Evolutionary conservation across 495 filamentous ascomycete species (phyloP).

Genomic region (Xylaria intraflava): DNA sequence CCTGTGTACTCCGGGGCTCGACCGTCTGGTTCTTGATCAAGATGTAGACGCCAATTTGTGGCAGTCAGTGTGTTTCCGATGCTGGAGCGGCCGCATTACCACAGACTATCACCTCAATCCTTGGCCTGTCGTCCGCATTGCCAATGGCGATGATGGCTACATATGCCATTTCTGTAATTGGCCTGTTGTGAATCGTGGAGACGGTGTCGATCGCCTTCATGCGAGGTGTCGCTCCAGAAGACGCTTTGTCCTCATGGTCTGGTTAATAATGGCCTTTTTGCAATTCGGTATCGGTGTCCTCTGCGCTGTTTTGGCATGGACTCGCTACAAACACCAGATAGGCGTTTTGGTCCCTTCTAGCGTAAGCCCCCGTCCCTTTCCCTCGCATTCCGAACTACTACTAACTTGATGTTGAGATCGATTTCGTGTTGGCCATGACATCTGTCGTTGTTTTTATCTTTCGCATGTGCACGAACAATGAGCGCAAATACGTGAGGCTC

Average conservation of each 20-base stretch:
- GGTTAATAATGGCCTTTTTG: slow-evolving; percentile 26
- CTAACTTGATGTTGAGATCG: slow-evolving; percentile 17
- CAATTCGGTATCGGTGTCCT: slow-evolving; percentile 28
- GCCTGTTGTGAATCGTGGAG: slow-evolving; percentile 21
- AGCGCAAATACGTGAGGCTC: slow-evolving; percentile 22
- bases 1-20: slow-evolving; percentile 23
- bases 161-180: slow-evolving; percentile 30
- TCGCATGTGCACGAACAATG: slow-evolving; percentile 22
- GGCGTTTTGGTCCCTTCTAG: slow-evolving; percentile 25
- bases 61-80: slow-evolving; percentile 28
- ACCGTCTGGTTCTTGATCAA: slow-evolving; percentile 24
- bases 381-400: slow-evolving; percentile 4
- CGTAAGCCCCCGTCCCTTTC: slow-evolving; percentile 11
- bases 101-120: slow-evolving; percentile 22
- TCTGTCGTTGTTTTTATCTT: slow-evolving; percentile 21
- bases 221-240: slow-evolving; percentile 23
- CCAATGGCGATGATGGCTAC: slow-evolving; percentile 26
- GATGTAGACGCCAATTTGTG: slow-evolving; percentile 12
- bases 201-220: slow-evolving; percentile 22
- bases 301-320: slow-evolving; percentile 25
- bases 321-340: slow-evolving; percentile 19
- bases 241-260: slow-evolving; percentile 20
- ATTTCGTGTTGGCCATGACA: slow-evolving; percentile 25
- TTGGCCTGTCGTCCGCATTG: slow-evolving; percentile 24
- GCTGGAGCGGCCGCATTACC: slow-evolving; percentile 22